phyloP scores from a whole-genome alignment of 768 basidiomycete species.

The Amanita exitialis region DNA sequence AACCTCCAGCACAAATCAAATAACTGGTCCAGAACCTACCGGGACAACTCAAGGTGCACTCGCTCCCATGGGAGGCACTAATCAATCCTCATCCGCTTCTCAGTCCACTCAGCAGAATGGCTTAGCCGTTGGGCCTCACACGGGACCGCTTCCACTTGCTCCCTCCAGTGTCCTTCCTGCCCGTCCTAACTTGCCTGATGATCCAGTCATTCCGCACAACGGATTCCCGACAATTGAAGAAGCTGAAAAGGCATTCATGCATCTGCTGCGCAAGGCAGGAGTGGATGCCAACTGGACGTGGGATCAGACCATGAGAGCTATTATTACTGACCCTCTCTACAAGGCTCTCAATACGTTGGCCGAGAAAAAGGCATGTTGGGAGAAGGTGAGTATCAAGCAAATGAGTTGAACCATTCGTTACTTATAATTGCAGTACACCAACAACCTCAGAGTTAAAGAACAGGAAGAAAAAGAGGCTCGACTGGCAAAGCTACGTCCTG shows the following conservation, averaged over 20 bases:
- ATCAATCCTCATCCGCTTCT: slow-evolving; percentile 38
- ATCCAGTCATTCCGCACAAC: slow-evolving; percentile 83
- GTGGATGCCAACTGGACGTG: slow-evolving; percentile 93
- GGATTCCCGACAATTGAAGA: slow-evolving; percentile 82
- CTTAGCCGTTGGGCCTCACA: slow-evolving; percentile 40
- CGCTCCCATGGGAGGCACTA: slow-evolving; percentile 41
- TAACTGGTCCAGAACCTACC: slow-evolving; percentile 32
- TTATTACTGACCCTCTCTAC: slow-evolving; percentile 97
- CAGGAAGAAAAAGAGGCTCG: slow-evolving; percentile 80
- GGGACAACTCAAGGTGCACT: slow-evolving; percentile 43
- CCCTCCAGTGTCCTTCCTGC: slow-evolving; percentile 54
- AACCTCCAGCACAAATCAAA: slow-evolving; percentile 14
- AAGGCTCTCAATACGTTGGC: slow-evolving; percentile 88
- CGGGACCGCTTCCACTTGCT: slow-evolving; percentile 48
- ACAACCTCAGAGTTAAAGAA: slow-evolving; percentile 68
- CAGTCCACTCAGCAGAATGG: slow-evolving; percentile 41
- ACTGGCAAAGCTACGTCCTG: slow-evolving; percentile 78
- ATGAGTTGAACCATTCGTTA: background rate
- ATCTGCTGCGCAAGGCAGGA: slow-evolving; percentile 80
- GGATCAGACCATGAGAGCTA: slow-evolving; percentile 97
- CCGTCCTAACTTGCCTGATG: slow-evolving; percentile 74
- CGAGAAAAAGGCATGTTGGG: slow-evolving; percentile 91
- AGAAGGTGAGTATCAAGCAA: slow-evolving; percentile 54
- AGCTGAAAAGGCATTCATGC: slow-evolving; percentile 90
- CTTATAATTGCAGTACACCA: slow-evolving; percentile 52